These are phyloP conservation scores for Colletotrichum agaves DNA, from an alignment of 2,329 filamentous ascomycete species.

Conservation along the genomic window DNA sequence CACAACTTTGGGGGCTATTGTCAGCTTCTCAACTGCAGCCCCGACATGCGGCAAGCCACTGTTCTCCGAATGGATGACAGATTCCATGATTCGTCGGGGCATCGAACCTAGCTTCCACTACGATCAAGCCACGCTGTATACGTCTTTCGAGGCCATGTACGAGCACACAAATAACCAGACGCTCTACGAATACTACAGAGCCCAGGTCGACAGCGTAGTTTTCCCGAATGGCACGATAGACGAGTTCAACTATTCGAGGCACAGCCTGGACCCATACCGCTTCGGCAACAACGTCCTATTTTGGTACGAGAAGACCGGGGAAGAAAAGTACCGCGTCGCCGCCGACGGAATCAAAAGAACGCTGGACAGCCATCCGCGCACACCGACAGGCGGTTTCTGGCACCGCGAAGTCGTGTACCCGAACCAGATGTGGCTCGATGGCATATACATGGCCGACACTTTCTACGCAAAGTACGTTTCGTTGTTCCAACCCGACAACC, in stretches of 20 bases:
- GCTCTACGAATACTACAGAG: conserved; percentile 56
- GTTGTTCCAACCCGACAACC: conserved; percentile 49
- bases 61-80: conserved; percentile 54
- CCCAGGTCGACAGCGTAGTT: conserved; percentile 59
- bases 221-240: conserved; percentile 57
- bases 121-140: conserved; percentile 57
- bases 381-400: conserved; percentile 64
- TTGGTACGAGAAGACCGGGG: conserved; percentile 58
- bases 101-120: conserved; percentile 55
- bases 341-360: conserved; percentile 58
- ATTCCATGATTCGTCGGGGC: conserved; percentile 56
- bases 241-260: conserved; percentile 57
- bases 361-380: conserved; percentile 61
- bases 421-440: conserved; percentile 69
- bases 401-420: conserved; percentile 57
- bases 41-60: neutral
- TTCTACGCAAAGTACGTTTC: conserved; percentile 55
- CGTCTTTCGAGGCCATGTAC: conserved; percentile 58
- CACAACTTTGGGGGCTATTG: neutral
- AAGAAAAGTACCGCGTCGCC: conserved; percentile 60
- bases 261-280: conserved; percentile 64
- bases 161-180: conserved; percentile 54
- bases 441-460: conserved; percentile 60
- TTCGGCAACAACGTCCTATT: conserved; percentile 63
- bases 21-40: neutral